Evolutionary conservation across 2,329 filamentous ascomycete genomes (phyloP), one percentile per base, ranked within the genome.

Genomic region (Fusarium verrucosum): DNA sequence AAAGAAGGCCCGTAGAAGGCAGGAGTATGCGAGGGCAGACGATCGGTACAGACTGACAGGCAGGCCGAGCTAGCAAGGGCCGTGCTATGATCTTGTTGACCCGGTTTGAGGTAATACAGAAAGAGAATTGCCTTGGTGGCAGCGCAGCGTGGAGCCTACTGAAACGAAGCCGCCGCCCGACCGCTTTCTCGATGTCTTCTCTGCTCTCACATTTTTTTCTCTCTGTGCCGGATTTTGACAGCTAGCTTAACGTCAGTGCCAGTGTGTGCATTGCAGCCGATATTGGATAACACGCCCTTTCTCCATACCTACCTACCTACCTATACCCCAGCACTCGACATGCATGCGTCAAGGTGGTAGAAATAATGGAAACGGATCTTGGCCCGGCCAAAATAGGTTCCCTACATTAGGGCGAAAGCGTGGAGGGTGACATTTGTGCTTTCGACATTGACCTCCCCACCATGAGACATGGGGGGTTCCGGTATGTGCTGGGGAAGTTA

Each of bases 361-460:
- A 69, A 60, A 66, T 70, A 70, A 65, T 71, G 66, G 71, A 63
- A n/a, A 71, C 64, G 60, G 69, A 72, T 72, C 64, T 73, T 68
- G 61, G 61, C 66, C 66, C 46, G 56, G 37, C 70, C 69, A 60
- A 66, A 75, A 74, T 64, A 64, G 70, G 69, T 71, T 72, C 69
- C 70, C 64, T 72, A 74, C 74, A 75, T 75, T 75, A 74, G 74
- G 65, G 69, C 66, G 62, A 45, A 62, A 68, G 66, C 66, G 71
- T 59, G 64, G 73, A 73, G 74, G 74, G 72, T 75, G 68, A 55
- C 66, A 72, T 72, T 45, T 47, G 41, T 72, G 72, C 65, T 64
- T n/a, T 51, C 56, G 55, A 70, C 66, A 65, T 47, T 50, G 44
- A 52, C 40, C 51, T 68, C 69, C 59, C 67, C 67, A 71, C 69